Evolutionary conservation across 805 yeast species (phyloP), one percentile per base, ranked within the genome.

Genomic region (Lachancea kluyveri): DNA sequence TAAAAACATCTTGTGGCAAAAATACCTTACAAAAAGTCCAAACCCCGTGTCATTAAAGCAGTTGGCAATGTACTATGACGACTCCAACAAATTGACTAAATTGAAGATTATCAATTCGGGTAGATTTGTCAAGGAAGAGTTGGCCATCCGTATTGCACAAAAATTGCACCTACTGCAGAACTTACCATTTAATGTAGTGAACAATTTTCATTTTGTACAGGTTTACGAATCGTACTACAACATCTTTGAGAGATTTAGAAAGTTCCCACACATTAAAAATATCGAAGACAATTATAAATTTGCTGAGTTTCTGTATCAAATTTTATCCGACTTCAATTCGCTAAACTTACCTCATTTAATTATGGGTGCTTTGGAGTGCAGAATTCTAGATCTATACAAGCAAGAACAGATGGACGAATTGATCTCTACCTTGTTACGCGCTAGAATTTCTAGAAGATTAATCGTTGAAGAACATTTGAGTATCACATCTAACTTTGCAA

Each of bases 1-100:
- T 21, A 38, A 46, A 14, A 50, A 42, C n/a, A 48, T 53, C 2
- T 16, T 55, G 19, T 31, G 52, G 12, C 37, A 48, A 17, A 47
- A 50, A 24, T 55, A 52, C 35, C 36, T 49, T 24, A 64, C 70
- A 30, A 72, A 76, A 41, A 52, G 62, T n/a, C 88, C 95, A 0
- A 86, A 85, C 53, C 95, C 97, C 0, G 94, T 90, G 14, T 79
- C 95, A 1, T 57, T 92, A n/a, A 67, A 85, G 31, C 96, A 90
- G 48, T 59, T 90, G 43, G 95, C 96, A 2, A 86, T 86, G 24
- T 90, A 81, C 52, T 96, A 96, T 28, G 79, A 79, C 45, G 57
- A 56, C 36, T 54, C 60, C 2, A 41, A 46, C n/a, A 72, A 71
- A 21, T 57, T 90, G 31, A 82, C 86, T 9, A 74, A 74, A 42